Evolutionary conservation across 2,329 filamentous ascomycete species (phyloP), one percentile per base, ranked within the genome.

Genomic region (Emericellopsis cladophorae): DNA sequence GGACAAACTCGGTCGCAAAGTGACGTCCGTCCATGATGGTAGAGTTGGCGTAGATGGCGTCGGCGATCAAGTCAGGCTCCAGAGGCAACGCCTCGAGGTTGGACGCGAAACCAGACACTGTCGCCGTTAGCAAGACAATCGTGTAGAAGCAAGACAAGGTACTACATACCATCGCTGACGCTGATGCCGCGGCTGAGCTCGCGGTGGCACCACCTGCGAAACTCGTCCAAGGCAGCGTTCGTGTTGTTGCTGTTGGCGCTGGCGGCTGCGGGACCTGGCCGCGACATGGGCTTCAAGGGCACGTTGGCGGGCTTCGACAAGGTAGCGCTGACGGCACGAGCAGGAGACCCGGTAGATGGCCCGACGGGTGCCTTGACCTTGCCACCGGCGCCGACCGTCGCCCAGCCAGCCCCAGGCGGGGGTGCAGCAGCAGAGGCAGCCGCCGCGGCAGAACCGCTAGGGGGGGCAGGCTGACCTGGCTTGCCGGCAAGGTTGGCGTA

Each of bases 401-500:
- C 90, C 92, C 92, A 98, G 2, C 88, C 87, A 42, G 56, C 58
- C 40, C 56, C 59, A n/a, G 54, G 49, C 18, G 55, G 51, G 16
- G 57, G 49, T 26, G 72, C 68, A 42, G 68, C 65, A 1, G 59
- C 54, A 5, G 62, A 59, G n/a, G 65, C 54, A 18, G 66, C 53
- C 42, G 66, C 52, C 7, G 62, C 60, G 14, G 40, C 22, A 12
- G 61, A 52, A 35, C 59, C 47, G 16, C 52, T 48, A 18, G 60
- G 49, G 44, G 57, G 60, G 18, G 66, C 59, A 16, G 49, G 37
- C 26, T 56, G 55, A 12, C 54, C 70, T 4, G 61, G 70, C 67
- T 95, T 95, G 58, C 87, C 79, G 7, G 92, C 92, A 23, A 98
- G 76, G 58, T 95, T 92, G 16, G 92, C 90, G 59, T 96, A 96